Evolutionary conservation across 257 asterid genomes (phyloP), one percentile per base, ranked within the genome.

Genomic region (Primulina huaijiensis): DNA sequence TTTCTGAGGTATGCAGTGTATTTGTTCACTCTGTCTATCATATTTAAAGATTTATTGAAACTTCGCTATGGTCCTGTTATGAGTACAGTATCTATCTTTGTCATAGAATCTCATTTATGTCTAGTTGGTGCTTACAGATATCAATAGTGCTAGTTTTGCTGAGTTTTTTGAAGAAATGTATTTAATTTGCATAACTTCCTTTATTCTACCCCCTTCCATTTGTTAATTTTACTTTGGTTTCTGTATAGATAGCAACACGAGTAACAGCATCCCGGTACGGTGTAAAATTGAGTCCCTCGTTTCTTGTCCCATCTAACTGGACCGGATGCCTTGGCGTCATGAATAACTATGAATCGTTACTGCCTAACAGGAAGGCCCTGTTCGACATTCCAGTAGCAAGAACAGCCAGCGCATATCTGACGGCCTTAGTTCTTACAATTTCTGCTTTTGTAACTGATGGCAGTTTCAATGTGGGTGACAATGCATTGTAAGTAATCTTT

Each of bases 261-360:
- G 77, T 92, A 30, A 84, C 92, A 43, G 98, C 98, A 52, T 78
- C 84, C 12, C 83, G 87, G 50, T 89, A 88, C 17, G 96, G 88
- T 34, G 94, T 92, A n/a, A 88, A 88, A 71, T 90, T 92, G 60
- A 92, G 96, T 65, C 98, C 98, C n/a, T 92, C 98, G 25, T 89
- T 88, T 79, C 92, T 92, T n/a, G 94, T 92, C 52, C 96, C 98
- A 1, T 92, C 96, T 52, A 89, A 57, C 71, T 89, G 98, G 98
- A 92, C 96, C 0, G 98, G 98, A 52, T 89, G 96, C 80, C 83
- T 92, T 8, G 96, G 98, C 12, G 98, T 92, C 2, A 85, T 92
- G 87, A 89, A 92, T 61, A 89, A 92, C 67, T 92, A 85, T 7
- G 98, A 92, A 77, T 89, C 95, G 8, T 65, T 92, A 77, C 87